Evolutionary conservation across 345 rosid species (phyloP).

Genomic region (Triadica sebifera): DNA sequence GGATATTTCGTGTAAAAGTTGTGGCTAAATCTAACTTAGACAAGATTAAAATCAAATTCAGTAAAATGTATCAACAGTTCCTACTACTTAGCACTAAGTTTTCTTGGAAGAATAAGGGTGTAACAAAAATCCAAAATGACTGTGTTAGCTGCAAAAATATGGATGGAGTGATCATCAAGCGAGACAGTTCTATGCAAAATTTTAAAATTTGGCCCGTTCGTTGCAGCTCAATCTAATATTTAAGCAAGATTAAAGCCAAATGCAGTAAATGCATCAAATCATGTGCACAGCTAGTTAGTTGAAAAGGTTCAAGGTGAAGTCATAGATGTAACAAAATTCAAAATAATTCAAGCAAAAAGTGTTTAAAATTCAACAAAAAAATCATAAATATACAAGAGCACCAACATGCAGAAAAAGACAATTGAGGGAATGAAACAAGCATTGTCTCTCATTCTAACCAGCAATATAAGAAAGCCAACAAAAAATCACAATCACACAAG

Average conservation of each 20-base stretch:
- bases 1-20: neutral
- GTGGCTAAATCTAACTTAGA: neutral
- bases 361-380: neutral
- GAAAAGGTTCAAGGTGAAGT: neutral
- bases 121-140: too few species aligned
- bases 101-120: too few species aligned
- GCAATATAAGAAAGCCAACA: neutral
- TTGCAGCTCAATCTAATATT: neutral
- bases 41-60: neutral
- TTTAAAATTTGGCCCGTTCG: neutral
- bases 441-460: neutral
- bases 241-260: neutral
- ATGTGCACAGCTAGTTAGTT: neutral
- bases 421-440: neutral
- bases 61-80: neutral
- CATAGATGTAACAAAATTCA: neutral
- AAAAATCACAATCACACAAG: neutral
- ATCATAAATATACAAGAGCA: neutral
- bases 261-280: neutral
- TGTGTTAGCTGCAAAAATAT: neutral
- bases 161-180: neutral
- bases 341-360: neutral
- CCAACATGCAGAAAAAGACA: neutral
- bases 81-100: too few species aligned
- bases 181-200: neutral